These are phyloP conservation scores for Papiliotrema laurentii DNA, from an alignment of 1,284 basidiomycete genomes.

Conservation along the genomic window DNA sequence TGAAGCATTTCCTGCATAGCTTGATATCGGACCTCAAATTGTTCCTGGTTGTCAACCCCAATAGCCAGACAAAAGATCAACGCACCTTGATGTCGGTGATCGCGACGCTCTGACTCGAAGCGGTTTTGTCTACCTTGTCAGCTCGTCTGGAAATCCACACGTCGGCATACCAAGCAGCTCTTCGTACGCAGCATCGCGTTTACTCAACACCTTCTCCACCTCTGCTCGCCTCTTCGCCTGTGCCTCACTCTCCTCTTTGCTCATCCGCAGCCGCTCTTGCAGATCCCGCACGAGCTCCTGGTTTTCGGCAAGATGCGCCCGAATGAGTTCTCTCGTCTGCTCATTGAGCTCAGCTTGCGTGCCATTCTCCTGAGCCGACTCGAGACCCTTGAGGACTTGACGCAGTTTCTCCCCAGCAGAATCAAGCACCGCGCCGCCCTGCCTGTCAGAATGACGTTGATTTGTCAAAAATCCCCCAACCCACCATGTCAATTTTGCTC, in stretches of 20 bases:
- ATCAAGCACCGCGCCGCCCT: slow-evolving; percentile 32
- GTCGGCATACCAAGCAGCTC: slow-evolving; percentile 74
- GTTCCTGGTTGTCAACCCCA: slow-evolving; percentile 56
- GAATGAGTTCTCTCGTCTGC: slow-evolving; percentile 57
- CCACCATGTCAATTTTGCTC: slow-evolving; percentile 93
- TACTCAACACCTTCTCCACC: slow-evolving; percentile 72
- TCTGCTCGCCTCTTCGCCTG: slow-evolving; percentile 78
- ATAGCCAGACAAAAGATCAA: not conserved
- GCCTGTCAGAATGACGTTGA: slow-evolving; percentile 6
- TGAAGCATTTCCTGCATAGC: slow-evolving; percentile 85
- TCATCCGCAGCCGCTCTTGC: slow-evolving; percentile 79
- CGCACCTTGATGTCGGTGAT: slow-evolving; percentile 85
- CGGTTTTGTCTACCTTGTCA: slow-evolving; percentile 26
- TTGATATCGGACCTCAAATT: slow-evolving; percentile 89
- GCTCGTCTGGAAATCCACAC: not conserved
- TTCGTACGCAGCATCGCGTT: slow-evolving; percentile 90
- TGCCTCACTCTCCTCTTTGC: slow-evolving; percentile 89
- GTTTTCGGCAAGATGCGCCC: slow-evolving; percentile 82
- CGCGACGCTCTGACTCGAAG: slow-evolving; percentile 44
- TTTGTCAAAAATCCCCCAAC: slow-evolving; percentile 23
- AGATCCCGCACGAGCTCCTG: slow-evolving; percentile 83
- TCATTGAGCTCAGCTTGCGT: slow-evolving; percentile 67
- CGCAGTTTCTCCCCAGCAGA: slow-evolving; percentile 39
- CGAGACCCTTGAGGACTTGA: slow-evolving; percentile 36
- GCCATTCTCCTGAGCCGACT: slow-evolving; percentile 19